Conservation (phyloP, 1,284 basidiomycete species). For the Heterobasidion annosum region DNA sequence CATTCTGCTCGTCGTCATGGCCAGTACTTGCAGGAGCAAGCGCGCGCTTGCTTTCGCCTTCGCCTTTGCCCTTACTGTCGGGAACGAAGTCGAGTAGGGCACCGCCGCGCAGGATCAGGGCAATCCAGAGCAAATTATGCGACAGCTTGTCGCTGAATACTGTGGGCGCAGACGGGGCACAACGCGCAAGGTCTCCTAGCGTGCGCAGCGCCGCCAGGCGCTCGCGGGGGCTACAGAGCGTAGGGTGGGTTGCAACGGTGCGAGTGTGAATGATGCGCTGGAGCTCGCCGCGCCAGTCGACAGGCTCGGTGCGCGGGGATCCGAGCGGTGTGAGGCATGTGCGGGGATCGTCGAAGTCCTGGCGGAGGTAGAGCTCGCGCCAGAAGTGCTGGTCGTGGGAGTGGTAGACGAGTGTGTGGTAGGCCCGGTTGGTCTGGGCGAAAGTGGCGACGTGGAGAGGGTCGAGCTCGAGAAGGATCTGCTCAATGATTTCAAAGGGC, state of each 20-base stretch:
- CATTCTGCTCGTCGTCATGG: neutral
- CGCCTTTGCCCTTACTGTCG: too few relatives aligned
- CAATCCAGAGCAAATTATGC: constrained; percentile 43
- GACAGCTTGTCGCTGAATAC: constrained; percentile 27
- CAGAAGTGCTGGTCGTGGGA: constrained; percentile 40
- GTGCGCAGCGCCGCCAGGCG: constrained; percentile 32
- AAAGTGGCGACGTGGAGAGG: constrained; percentile 44
- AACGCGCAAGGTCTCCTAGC: constrained; percentile 35
- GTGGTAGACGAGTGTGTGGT: constrained; percentile 35
- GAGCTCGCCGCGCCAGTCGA: constrained; percentile 47
- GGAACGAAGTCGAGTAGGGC: constrained; percentile 26
- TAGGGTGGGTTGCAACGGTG: constrained; percentile 27
- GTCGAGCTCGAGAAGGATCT: constrained; percentile 41
- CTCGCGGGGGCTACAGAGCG: constrained; percentile 27
- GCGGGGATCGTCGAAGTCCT: constrained; percentile 52
- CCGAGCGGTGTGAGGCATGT: constrained; percentile 35
- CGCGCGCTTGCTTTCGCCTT: too few relatives aligned
- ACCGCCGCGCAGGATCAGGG: constrained; percentile 29
- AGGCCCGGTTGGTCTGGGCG: constrained; percentile 38
- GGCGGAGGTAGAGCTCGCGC: constrained; percentile 50
- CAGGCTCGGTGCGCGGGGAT: constrained; percentile 11
- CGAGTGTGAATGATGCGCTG: constrained; percentile 43
- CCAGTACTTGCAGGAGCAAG: too few relatives aligned
- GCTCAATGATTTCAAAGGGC: constrained; percentile 48
- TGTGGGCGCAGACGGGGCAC: constrained; percentile 27